Base-by-base conservation (phyloP, 2,329 filamentous ascomycete species). In the Sporothrix brasiliensis region DNA sequence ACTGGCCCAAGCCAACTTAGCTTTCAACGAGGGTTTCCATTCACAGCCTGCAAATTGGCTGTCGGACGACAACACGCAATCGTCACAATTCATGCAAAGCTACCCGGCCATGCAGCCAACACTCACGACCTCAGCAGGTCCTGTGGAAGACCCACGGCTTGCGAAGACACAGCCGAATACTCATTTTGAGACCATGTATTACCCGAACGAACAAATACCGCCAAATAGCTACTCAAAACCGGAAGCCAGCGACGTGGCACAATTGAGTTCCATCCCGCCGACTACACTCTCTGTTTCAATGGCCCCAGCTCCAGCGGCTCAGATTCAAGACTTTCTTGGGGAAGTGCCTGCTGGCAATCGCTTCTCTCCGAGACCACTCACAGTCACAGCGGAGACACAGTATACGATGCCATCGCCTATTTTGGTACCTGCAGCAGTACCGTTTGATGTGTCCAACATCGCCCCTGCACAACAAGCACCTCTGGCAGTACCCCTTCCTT, bases 141-240 rank as follows among this genome's bases (percentile, higher is more conserved):
- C 21, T 21, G 56, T 72, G 47, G 69, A 41, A 3, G 58, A 50
- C 4, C 19, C 54, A 6, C 67, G 66, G 19, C 41, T 68, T 3
- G 58, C 67, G 13, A 69, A 73, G 6, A 50, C 73, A 7, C 77
- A 77, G 69, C 75, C 77, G 13, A 67, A 68, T 19, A 78, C 78
- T 24, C 78, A 76, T 47, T 74, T 76, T 63, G 81, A 83, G 69
- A 77, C 75, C 54, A 80, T 83, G 81, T 76, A 81, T n/a, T 83
- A 83, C 72, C 79, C 79, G 5, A 41, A 39, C 13, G 67, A 56
- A 10, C 41, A 52, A 0, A n/a, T 68, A 24, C 56, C 10, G 16
- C 2, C 24, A 21, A n/a, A 66, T 34, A 39, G 7, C 27, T 34
- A 54, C 16, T 41, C 56, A 2, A 65, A 70, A 41, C 27, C 21